Conservation (phyloP, 768 basidiomycete species). For the Obba rivulosa region DNA sequence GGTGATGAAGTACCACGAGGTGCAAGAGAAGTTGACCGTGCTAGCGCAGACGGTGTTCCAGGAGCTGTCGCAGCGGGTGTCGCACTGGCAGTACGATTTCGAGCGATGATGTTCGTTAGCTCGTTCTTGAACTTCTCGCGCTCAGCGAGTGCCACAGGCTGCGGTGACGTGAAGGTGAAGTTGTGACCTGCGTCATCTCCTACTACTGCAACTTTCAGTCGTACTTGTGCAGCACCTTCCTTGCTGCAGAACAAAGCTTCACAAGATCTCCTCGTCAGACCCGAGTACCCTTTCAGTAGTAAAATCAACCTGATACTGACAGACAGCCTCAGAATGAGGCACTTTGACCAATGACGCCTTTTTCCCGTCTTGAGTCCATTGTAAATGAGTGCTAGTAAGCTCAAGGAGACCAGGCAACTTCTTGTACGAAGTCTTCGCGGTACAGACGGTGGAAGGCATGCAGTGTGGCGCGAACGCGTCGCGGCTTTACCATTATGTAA, state of each 20-base stretch:
- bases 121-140: constrained; percentile 81
- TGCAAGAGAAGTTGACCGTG: constrained; percentile 13
- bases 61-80: constrained; percentile 14
- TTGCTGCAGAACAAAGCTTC: constrained; percentile 84
- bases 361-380: constrained; percentile 78
- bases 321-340: constrained; percentile 50
- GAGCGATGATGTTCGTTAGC: constrained; percentile 69
- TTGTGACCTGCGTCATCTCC: constrained; percentile 72
- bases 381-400: constrained; percentile 65
- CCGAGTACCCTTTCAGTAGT: not conserved
- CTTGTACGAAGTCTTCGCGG: constrained; percentile 81
- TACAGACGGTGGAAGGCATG: constrained; percentile 62
- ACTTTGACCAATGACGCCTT: constrained; percentile 60
- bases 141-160: constrained; percentile 57
- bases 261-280: not conserved
- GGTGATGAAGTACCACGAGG: constrained; percentile 26
- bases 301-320: constrained; percentile 35
- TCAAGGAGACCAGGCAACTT: constrained; percentile 72
- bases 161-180: constrained; percentile 74
- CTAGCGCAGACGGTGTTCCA: constrained; percentile 25
- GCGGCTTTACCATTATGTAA: not conserved
- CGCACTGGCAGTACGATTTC: constrained; percentile 45
- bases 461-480: constrained; percentile 1
- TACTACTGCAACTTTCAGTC: constrained; percentile 67
- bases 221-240: constrained; percentile 73